phyloP scores from a whole-genome alignment of 2,329 filamentous ascomycete genomes.

The Cercospora sojina region DNA sequence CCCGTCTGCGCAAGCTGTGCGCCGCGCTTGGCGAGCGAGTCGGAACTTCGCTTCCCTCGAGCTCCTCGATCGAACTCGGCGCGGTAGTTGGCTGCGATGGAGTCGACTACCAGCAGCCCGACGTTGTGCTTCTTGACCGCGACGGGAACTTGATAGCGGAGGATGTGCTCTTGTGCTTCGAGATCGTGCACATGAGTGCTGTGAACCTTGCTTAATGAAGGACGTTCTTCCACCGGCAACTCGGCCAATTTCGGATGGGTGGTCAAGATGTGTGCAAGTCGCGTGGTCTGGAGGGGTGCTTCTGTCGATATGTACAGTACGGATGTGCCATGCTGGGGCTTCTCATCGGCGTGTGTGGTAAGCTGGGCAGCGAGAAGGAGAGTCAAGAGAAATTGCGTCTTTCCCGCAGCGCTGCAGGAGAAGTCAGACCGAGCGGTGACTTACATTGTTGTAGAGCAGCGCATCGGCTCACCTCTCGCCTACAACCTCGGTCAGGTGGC shows the following conservation, averaged over 20 bases:
- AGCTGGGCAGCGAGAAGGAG: slow-evolving; percentile 84
- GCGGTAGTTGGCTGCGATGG: slow-evolving; percentile 91
- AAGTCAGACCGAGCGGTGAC: slow-evolving; percentile 12
- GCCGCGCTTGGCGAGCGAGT: slow-evolving; percentile 73
- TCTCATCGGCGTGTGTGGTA: slow-evolving; percentile 45
- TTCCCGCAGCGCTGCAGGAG: slow-evolving; percentile 70
- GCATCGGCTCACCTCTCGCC: slow-evolving; percentile 69
- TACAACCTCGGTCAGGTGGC: slow-evolving; percentile 82
- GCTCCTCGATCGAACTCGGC: slow-evolving; percentile 71
- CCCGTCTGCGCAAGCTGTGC: slow-evolving; percentile 76
- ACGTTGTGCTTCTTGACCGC: slow-evolving; percentile 72
- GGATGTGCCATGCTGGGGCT: slow-evolving; percentile 59
- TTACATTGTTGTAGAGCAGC: slow-evolving; percentile 12
- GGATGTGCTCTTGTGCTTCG: slow-evolving; percentile 92
- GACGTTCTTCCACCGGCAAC: slow-evolving; percentile 45
- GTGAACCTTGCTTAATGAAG: slow-evolving; percentile 73
- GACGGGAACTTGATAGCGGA: slow-evolving; percentile 88
- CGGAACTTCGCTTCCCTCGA: slow-evolving; percentile 29
- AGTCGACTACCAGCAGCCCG: slow-evolving; percentile 83
- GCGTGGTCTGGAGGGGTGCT: slow-evolving; percentile 74
- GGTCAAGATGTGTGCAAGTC: slow-evolving; percentile 75
- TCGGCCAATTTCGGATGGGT: slow-evolving; percentile 61
- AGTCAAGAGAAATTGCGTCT: slow-evolving; percentile 88
- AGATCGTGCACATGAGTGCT: slow-evolving; percentile 84
- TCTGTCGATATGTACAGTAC: slow-evolving; percentile 95